Conservation (phyloP, 169 alveolate species). For the Eimeria praecox region DNA sequence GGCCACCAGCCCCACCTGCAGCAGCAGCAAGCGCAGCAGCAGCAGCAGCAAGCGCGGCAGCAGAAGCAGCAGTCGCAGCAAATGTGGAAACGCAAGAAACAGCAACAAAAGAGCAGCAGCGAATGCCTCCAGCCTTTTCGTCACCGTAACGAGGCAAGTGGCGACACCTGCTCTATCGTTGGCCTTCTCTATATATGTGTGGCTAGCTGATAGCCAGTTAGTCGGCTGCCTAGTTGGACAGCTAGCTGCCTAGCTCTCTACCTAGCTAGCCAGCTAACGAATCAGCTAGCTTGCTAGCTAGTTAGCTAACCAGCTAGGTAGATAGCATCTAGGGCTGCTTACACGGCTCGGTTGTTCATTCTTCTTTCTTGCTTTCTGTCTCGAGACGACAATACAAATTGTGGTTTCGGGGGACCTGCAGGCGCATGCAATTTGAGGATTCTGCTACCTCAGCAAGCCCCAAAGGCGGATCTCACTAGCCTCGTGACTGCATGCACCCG, state of each 20-base stretch:
- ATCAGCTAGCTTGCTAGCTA: background rate
- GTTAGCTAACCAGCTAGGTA: background rate
- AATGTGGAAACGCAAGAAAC: too few relatives aligned
- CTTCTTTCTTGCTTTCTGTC: constrained; percentile 21
- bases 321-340: background rate
- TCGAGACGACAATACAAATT: background rate
- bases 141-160: too few relatives aligned
- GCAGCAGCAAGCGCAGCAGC: background rate
- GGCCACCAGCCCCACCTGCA: constrained; percentile 42
- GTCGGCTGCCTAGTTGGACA: background rate
- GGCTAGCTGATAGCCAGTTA: background rate
- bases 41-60: too few relatives aligned
- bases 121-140: too few relatives aligned
- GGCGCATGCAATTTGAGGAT: background rate
- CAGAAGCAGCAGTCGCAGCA: constrained; percentile 14
- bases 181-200: background rate
- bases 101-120: constrained; percentile 12
- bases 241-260: background rate
- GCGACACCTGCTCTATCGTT: too few relatives aligned
- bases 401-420: constrained; percentile 15
- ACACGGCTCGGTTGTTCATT: background rate
- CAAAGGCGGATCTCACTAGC: too few relatives aligned
- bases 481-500: too few relatives aligned
- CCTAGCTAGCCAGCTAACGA: background rate
- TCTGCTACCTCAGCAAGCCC: too few relatives aligned